These are phyloP conservation scores for Melanopsichium pennsylvanicum DNA, from an alignment of 1,284 basidiomycete species.

Conservation along the genomic window DNA sequence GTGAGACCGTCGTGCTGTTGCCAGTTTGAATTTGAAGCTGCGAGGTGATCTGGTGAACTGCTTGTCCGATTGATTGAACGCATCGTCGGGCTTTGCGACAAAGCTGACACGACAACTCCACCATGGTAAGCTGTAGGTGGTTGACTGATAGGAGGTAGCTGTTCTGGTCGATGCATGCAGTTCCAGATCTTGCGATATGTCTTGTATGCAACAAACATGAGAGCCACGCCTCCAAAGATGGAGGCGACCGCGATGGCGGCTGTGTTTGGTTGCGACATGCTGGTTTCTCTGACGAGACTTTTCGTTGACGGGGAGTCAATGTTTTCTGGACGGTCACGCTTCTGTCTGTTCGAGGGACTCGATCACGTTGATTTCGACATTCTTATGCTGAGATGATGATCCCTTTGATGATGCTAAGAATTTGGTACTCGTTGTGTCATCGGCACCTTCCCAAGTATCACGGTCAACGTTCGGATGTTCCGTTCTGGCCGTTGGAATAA, in stretches of 20 bases:
- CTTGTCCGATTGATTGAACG: constrained; percentile 3
- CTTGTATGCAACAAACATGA: constrained; percentile 45
- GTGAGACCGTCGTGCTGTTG: constrained; percentile 17
- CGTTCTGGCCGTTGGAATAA: too few relatives aligned
- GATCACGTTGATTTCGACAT: too few relatives aligned
- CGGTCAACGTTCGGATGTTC: too few relatives aligned
- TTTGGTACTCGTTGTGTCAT: too few relatives aligned
- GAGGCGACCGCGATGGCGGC: constrained; percentile 52
- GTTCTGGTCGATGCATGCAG: constrained; percentile 22
- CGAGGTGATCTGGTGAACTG: constrained; percentile 11
- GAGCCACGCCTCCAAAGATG: constrained; percentile 51
- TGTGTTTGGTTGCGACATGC: constrained; percentile 54
- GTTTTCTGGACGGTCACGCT: too few relatives aligned
- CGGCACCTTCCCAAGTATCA: too few relatives aligned
- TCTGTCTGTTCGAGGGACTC: not conserved
- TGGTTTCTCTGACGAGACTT: too few relatives aligned
- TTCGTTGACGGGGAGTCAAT: not conserved
- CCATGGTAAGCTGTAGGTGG: constrained; percentile 42
- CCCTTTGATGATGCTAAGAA: too few relatives aligned
- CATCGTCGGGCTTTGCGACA: constrained; percentile 13
- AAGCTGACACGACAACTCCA: constrained; percentile 17
- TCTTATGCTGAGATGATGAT: too few relatives aligned
- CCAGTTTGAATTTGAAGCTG: constrained; percentile 9
- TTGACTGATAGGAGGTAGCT: constrained; percentile 44
- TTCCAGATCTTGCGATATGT: constrained; percentile 46